These are phyloP conservation scores for Colletotrichum karsti DNA, from an alignment of 2,329 filamentous ascomycete species.

Conservation along the genomic window DNA sequence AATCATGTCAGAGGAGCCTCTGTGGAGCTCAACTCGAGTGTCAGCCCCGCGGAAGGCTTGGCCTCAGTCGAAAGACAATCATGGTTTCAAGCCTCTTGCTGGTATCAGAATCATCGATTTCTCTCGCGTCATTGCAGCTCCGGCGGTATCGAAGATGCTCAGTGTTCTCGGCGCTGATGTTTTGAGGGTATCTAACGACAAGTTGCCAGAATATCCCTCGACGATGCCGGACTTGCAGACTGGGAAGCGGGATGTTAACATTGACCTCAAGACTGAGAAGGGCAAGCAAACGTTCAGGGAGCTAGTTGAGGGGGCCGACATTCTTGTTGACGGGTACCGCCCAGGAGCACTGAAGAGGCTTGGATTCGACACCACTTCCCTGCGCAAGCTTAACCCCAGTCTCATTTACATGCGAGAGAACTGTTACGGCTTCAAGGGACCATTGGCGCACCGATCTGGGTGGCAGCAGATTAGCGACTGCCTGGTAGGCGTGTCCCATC, in stretches of 20 bases:
- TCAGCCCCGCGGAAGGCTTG: conserved; percentile 39
- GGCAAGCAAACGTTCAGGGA: conserved; percentile 25
- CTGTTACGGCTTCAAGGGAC: conserved; percentile 61
- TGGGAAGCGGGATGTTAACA: conserved; percentile 56
- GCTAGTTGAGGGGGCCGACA: conserved; percentile 56
- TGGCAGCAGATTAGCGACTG: conserved; percentile 62
- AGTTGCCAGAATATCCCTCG: conserved; percentile 47
- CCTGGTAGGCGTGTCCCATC: not conserved
- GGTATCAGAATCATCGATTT: conserved; percentile 58
- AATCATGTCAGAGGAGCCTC: conserved; percentile 28
- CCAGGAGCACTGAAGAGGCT: conserved; percentile 55
- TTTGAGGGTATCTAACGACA: conserved; percentile 48
- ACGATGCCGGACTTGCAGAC: conserved; percentile 55
- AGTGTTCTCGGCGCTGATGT: conserved; percentile 56
- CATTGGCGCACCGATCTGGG: conserved; percentile 52
- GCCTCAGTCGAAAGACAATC: conserved; percentile 27
- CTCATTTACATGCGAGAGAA: conserved; percentile 60
- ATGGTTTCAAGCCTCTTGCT: conserved; percentile 47
- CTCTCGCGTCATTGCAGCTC: conserved; percentile 56
- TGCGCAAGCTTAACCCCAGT: conserved; percentile 46
- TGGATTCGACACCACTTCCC: conserved; percentile 49
- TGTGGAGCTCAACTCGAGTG: conserved; percentile 28
- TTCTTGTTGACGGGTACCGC: conserved; percentile 58
- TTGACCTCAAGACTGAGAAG: conserved; percentile 46
- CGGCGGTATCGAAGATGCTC: conserved; percentile 48